Evolutionary conservation across 495 filamentous ascomycete genomes (phyloP), one percentile per base, ranked within the genome.

Genomic region (Bryoglossum gracile): DNA sequence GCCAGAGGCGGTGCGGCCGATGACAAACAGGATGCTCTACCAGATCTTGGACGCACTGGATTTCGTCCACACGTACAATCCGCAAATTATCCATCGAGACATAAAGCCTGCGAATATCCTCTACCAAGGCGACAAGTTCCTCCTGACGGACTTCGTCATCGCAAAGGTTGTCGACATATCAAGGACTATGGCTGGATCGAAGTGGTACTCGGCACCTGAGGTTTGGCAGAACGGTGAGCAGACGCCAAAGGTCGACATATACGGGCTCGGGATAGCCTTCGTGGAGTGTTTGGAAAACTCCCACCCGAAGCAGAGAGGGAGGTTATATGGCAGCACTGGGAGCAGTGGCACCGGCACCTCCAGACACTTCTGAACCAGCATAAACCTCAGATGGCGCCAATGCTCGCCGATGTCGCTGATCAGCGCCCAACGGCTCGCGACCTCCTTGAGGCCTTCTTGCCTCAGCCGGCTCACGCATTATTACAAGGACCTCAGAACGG

Each of bases 81-180:
- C n/a, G 8, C 41, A 37, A 19, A 58, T 58, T 30, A 58, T 58
- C 39, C 55, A 57, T 55, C 51, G 55, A 55, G 43, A 46, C 18
- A n/a, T n/a, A n/a, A n/a, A n/a, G n/a, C n/a, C n/a, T n/a, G n/a
- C n/a, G n/a, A n/a, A n/a, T n/a, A n/a, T n/a, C n/a, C n/a, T n/a
- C n/a, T 18, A 35, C 28, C 4, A 43, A 43, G 22, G 21, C 40
- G 55, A 43, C 36, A 44, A 51, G 37, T 58, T 58, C 40, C 34
- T 55, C 43, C 28, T 58, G 37, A 51, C 51, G 1, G 51, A 58
- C 28, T 55, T 58, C 17, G 55, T 51, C 14, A 55, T 58, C 30
- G 51, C 51, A 47, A 58, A 58, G 43, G 33, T 51, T 23, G 42
- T 55, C 41, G 51, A 51, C 33, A 51, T 34, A 2, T 39, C 46